These are phyloP conservation scores for Rhypophila decipiens DNA, from an alignment of 495 filamentous ascomycete genomes.

Conservation along the genomic window DNA sequence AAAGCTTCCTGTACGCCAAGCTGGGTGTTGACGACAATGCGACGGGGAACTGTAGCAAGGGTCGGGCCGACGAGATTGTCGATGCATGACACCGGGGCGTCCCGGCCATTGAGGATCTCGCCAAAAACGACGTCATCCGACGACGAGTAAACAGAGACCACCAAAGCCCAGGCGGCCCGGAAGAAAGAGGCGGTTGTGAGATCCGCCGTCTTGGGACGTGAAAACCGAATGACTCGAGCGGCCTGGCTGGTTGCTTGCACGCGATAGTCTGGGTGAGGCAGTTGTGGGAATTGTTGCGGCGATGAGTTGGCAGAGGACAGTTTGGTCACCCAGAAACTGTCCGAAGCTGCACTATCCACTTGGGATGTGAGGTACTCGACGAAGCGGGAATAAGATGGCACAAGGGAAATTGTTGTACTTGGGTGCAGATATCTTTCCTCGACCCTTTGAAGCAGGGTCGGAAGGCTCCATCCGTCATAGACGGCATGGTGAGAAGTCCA, in stretches of 20 bases:
- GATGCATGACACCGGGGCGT: conserved; percentile 38
- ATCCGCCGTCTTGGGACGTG: conserved; percentile 6
- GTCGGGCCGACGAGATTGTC: conserved; percentile 46
- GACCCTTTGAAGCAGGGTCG: conserved; percentile 18
- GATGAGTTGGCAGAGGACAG: conserved; percentile 12
- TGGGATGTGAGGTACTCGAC: conserved; percentile 15
- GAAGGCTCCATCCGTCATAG: conserved; percentile 59
- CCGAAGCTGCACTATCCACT: conserved; percentile 7
- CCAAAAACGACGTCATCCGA: conserved; percentile 44
- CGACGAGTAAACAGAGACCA: conserved; percentile 22
- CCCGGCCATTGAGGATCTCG: conserved; percentile 45
- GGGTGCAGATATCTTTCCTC: conserved; percentile 12
- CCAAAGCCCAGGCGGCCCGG: conserved; percentile 34
- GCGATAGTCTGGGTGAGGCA: conserved; percentile 16
- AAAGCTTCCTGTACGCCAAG: conserved; percentile 26
- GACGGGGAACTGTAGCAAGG: conserved; percentile 53
- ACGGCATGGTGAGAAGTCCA: conserved; percentile 51
- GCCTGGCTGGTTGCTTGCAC: conserved; percentile 15
- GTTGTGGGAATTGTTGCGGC: conserved; percentile 23
- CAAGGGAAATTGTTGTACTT: conserved; percentile 8
- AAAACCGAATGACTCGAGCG: conserved; percentile 1
- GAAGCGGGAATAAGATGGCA: conserved; percentile 22
- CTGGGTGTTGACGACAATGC: conserved; percentile 31
- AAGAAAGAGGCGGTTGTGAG: conserved; percentile 27
- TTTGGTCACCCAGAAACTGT: conserved; percentile 17